phyloP scores from a whole-genome alignment of 495 filamentous ascomycete genomes.

The Pyrenula massariospora region DNA sequence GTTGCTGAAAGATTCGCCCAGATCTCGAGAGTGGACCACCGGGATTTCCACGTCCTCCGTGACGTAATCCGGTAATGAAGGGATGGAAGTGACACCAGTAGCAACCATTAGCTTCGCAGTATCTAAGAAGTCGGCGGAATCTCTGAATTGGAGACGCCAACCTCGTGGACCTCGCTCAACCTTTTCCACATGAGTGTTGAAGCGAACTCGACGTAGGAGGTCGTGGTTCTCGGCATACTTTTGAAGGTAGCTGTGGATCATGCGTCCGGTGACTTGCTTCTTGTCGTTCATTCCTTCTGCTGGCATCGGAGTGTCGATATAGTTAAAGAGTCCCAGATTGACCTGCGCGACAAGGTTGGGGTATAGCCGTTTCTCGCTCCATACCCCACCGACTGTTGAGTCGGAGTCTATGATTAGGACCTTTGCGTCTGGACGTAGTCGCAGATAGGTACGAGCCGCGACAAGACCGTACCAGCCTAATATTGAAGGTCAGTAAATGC shows the following conservation, averaged over 20 bases:
- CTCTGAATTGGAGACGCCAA: constrained; percentile 3
- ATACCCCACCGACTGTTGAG: constrained; percentile 17
- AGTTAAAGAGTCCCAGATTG: constrained; percentile 12
- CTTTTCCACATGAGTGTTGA: constrained; percentile 9
- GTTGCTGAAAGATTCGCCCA: constrained; percentile 13
- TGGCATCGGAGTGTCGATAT: constrained; percentile 14
- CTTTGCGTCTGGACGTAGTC: constrained; percentile 11
- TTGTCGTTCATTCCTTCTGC: constrained; percentile 2
- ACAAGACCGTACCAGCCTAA: constrained; percentile 18
- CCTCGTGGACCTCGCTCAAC: constrained; percentile 3
- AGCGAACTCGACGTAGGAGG: constrained; percentile 10
- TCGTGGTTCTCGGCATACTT: constrained; percentile 15
- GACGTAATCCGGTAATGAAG: constrained; percentile 21
- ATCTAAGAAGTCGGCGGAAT: not conserved
- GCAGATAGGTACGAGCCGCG: constrained; percentile 19
- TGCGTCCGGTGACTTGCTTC: constrained; percentile 1
- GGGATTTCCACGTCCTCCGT: constrained; percentile 5
- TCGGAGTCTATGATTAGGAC: constrained; percentile 16
- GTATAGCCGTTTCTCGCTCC: constrained; percentile 12
- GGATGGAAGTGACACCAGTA: constrained; percentile 26
- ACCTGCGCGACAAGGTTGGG: constrained; percentile 9
- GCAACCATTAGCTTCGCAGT: constrained; percentile 29
- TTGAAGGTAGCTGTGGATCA: constrained; percentile 13
- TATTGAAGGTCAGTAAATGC: not conserved
- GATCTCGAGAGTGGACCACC: constrained; percentile 29